Base-by-base conservation (phyloP, 2,329 filamentous ascomycete genomes). In the Aspergillus pseudonomiae region DNA sequence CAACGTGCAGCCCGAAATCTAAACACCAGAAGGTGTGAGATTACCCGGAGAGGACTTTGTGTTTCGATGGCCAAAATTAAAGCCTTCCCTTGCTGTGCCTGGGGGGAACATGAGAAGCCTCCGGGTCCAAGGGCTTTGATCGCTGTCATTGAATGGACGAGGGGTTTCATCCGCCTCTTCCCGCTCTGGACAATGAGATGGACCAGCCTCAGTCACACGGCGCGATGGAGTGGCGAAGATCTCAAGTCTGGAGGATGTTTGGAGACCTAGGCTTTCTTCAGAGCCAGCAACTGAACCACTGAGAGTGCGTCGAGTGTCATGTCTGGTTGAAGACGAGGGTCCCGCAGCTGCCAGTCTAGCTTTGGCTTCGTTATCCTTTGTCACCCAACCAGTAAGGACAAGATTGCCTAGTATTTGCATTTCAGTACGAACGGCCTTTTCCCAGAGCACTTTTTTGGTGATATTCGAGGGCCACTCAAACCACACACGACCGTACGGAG, bases 401-500 rank as follows among this genome's bases (percentile, higher is more conserved):
- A 74, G 65, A 32, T 60, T 64, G 24, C 60, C 61, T 3, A 73
- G 67, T 21, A 71, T 63, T 6, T 62, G 52, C 62, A 71, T 67
- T 43, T 75, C 73, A 7, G 68, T 63, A 7, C 65, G 60, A 1
- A 70, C 66, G 6, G 73, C 73, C 9, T 62, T 61, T 30, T 71
- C 64, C 67, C 71, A 75, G 19, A 24, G 52, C 28, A 58, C 65
- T 4, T 14, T 45, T 57, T 67, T 70, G 1, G 68, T 57, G 16
- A 64, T 59, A 48, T 68, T 50, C 5, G 36, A 26, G 10, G 68
- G 57, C 73, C 73, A 75, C 61, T 75, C 73, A 16, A 73, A 66
- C 72, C 72, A 75, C 36, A 75, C 59, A 16, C 55, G 60, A 19
- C 73, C 73, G 55, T 72, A 75, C 5, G 73, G 73, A 9, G 73